A percentile compares a stretch with the other conserved stretches of the same genome.
phyloP scores from a whole-genome alignment of 2,329 filamentous ascomycete genomes.

The Ophiognomonia clavigignenti-juglandacearum region DNA sequence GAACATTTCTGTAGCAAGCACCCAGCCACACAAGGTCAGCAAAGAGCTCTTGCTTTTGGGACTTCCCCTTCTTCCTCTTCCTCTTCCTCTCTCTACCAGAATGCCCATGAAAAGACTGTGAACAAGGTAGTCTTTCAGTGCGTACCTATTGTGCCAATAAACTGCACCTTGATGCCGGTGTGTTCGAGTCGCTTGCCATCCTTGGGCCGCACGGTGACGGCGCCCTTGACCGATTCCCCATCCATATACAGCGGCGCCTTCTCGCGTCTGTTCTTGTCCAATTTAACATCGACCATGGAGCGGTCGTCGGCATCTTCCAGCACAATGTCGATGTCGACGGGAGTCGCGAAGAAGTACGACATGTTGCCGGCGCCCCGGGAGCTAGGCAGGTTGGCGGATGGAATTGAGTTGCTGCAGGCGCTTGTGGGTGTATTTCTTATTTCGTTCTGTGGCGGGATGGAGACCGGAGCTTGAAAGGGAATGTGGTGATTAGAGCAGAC shows the following conservation, averaged over 20 bases:
- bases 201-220: conserved; percentile 91
- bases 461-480: no score
- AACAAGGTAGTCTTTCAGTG: conserved; percentile 12
- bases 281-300: conserved; percentile 93
- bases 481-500: no score
- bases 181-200: conserved; percentile 98
- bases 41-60: no score
- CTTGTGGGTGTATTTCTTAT: no score
- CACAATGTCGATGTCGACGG: conserved; percentile 97
- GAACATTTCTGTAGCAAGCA: conserved; percentile 88
- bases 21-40: no score
- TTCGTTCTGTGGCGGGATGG: no score
- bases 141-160: conserved; percentile 94
- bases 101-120: not conserved
- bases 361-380: conserved; percentile 43
- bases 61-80: not conserved
- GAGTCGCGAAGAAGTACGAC: conserved; percentile 98
- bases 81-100: not conserved
- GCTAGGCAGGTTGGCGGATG: conserved; percentile 16
- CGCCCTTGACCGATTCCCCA: conserved; percentile 95
- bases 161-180: conserved; percentile 98
- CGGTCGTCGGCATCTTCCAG: conserved; percentile 93
- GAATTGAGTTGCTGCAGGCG: no score
- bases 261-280: conserved; percentile 96
- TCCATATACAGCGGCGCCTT: conserved; percentile 97